Base-by-base conservation (phyloP, 345 rosid species). In the Aethionema arabicum region DNA sequence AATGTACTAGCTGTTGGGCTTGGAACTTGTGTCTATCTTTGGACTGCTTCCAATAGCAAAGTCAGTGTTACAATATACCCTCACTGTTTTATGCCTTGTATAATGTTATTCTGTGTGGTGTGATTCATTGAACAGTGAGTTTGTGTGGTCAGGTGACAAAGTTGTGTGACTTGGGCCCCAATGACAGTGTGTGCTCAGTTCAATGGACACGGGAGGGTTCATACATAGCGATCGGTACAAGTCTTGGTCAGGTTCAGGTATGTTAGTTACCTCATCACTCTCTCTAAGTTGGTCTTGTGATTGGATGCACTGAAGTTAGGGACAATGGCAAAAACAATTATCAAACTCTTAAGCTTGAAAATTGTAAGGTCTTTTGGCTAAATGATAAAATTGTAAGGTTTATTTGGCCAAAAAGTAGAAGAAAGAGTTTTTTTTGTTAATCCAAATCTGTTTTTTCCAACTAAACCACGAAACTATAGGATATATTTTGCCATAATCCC, bases 151-250 rank as follows among this genome's bases (percentile, higher is more conserved):
- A 93, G 99, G 99, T 93, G 68, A 90, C 97, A 8, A 88, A 85
- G 74, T 74, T 92, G 64, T 92, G 99, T 55, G 99, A 93, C 68
- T 61, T 93, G 69, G 99, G 95, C 33, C 96, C 97, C 31, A 80
- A 59, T 66, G 97, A 93, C 32, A 72, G 88, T 21, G 92, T 93
- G 11, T 87, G 95, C 41, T 75, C 96, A 31, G 83, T 93, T 63
- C 99, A 93, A 73, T 93, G 99, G 99, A 90, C 99, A 16, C 76
- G 90, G 7, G 99, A 90, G 63, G 96, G 99, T 49, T 90, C 99
- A 3, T 93, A 79, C 76, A 93, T 90, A 66, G 84, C 99, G 8
- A 33, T 93, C 5, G 99, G 99, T 63, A 89, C 97, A 32, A 70
- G 69, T 73, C 85, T 80, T 6, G 97, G 97, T 64, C 87, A 85